phyloP scores from a whole-genome alignment of 2,329 filamentous ascomycete species.

The Trichoderma arundinaceum region DNA sequence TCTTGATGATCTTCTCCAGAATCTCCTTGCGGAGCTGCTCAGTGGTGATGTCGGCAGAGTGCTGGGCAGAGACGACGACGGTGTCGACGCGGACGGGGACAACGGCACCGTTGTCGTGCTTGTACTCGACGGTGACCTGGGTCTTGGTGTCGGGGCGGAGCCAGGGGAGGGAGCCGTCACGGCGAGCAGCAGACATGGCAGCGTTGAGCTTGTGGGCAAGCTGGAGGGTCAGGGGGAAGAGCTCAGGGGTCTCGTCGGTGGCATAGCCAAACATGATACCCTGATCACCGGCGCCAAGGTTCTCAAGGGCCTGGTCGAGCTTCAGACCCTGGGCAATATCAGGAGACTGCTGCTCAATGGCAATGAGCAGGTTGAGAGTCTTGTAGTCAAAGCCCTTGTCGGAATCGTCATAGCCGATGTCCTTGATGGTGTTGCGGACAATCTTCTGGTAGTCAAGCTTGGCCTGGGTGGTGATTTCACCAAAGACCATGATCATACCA shows the following conservation, averaged over 20 bases:
- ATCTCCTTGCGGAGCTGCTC: conserved; percentile 94
- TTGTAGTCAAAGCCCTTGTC: conserved; percentile 99
- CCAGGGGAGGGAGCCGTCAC: conserved; percentile 88
- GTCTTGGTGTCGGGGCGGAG: conserved; percentile 99
- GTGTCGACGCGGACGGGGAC: conserved; percentile 93
- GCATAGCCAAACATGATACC: conserved; percentile 99
- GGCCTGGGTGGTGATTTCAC: conserved; percentile 98
- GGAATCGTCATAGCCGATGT: conserved; percentile 97
- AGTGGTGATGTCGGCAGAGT: conserved; percentile 84
- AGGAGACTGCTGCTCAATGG: conserved; percentile 98
- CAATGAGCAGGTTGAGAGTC: conserved; percentile 97
- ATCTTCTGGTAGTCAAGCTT: conserved; percentile 97
- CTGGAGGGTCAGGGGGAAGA: conserved; percentile 91
- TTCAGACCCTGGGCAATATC: conserved; percentile 99
- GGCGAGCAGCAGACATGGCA: conserved; percentile 88
- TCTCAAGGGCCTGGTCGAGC: conserved; percentile 96
- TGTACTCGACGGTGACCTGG: conserved; percentile 98
- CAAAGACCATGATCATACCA: conserved; percentile 98
- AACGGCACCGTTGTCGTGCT: conserved; percentile 93
- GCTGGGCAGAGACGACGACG: conserved; percentile 94
- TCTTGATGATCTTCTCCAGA: conserved; percentile 95
- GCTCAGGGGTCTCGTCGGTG: conserved; percentile 97
- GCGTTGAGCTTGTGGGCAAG: conserved; percentile 97
- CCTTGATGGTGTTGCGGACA: conserved; percentile 92
- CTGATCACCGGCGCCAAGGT: conserved; percentile 98